Conservation (phyloP, 2,329 filamentous ascomycete genomes). For the Teratosphaeriaceae sp. region DNA sequence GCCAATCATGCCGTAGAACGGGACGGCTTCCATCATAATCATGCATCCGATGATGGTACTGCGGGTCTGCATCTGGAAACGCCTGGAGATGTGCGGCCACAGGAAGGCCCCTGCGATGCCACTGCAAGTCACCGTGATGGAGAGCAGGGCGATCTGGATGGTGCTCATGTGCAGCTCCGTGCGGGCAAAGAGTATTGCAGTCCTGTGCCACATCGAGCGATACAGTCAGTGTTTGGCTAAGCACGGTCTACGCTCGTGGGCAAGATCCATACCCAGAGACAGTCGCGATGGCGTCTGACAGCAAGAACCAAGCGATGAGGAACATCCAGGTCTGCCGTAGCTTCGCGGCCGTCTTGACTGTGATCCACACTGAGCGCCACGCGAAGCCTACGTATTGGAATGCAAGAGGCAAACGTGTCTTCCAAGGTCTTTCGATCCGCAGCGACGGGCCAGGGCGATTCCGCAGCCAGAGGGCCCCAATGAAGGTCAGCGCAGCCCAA, state of each 20-base stretch:
- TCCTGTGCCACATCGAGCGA: too few species aligned
- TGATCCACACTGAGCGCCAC: slow-evolving; percentile 80
- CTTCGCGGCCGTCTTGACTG: slow-evolving; percentile 64
- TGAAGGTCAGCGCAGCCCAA: slow-evolving; percentile 90
- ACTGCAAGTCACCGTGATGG: slow-evolving; percentile 77
- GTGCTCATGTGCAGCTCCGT: slow-evolving; percentile 85
- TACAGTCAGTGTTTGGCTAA: too few species aligned
- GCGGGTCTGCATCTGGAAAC: slow-evolving; percentile 64
- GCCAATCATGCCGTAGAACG: slow-evolving; percentile 80
- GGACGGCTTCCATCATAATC: slow-evolving; percentile 82
- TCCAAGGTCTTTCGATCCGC: slow-evolving; percentile 20
- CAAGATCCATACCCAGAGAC: too few species aligned
- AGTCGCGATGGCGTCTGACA: slow-evolving; percentile 90
- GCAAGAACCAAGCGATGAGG: slow-evolving; percentile 83
- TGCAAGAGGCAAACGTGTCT: slow-evolving; percentile 40
- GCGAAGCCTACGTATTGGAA: slow-evolving; percentile 70
- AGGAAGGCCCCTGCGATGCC: slow-evolving; percentile 87
- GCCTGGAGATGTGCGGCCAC: slow-evolving; percentile 73
- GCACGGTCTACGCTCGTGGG: too few species aligned
- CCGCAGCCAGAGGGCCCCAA: slow-evolving; percentile 78
- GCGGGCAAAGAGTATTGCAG: slow-evolving; percentile 92
- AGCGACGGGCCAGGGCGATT: slow-evolving; percentile 78
- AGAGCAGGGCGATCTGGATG: slow-evolving; percentile 83
- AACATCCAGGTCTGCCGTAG: slow-evolving; percentile 71
- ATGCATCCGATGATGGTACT: slow-evolving; percentile 94